These are phyloP conservation scores for Mucor ambiguus DNA, from an alignment of 371 early-diverging fungal species.

Conservation along the genomic window DNA sequence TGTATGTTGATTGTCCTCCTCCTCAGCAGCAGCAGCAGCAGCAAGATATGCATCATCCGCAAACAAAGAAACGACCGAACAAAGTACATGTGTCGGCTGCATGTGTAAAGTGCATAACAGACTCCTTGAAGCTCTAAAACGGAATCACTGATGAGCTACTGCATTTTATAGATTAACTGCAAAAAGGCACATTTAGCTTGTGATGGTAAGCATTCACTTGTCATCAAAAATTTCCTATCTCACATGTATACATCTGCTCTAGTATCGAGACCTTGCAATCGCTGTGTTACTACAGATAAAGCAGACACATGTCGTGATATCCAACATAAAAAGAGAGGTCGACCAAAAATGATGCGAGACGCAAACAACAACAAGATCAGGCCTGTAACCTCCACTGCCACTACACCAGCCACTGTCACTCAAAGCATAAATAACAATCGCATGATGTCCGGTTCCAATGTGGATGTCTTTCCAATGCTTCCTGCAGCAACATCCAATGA, in stretches of 20 bases:
- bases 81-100: slow-evolving; percentile 25
- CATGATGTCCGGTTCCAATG: background rate
- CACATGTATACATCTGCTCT: background rate
- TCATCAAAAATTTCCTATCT: background rate
- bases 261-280: slow-evolving; percentile 30
- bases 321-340: slow-evolving; percentile 31
- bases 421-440: background rate
- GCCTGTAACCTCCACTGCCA: background rate
- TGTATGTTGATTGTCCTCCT: slow-evolving; percentile 11
- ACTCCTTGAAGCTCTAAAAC: background rate
- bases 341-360: slow-evolving; percentile 27
- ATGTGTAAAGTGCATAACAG: slow-evolving; percentile 8
- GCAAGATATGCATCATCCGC: background rate
- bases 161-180: slow-evolving; percentile 21
- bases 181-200: slow-evolving; percentile 35
- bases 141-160: background rate
- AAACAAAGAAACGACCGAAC: slow-evolving; percentile 8
- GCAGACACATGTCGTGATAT: slow-evolving; percentile 26
- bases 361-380: slow-evolving; percentile 14
- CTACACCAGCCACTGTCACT: background rate
- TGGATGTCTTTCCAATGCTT: background rate
- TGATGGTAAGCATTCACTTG: slow-evolving; percentile 17
- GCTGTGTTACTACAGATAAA: slow-evolving; percentile 25
- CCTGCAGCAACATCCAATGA: background rate
- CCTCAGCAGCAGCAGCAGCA: background rate